Conservation (phyloP, 176 grass and related monocot species). For the Bromus sterilis region DNA sequence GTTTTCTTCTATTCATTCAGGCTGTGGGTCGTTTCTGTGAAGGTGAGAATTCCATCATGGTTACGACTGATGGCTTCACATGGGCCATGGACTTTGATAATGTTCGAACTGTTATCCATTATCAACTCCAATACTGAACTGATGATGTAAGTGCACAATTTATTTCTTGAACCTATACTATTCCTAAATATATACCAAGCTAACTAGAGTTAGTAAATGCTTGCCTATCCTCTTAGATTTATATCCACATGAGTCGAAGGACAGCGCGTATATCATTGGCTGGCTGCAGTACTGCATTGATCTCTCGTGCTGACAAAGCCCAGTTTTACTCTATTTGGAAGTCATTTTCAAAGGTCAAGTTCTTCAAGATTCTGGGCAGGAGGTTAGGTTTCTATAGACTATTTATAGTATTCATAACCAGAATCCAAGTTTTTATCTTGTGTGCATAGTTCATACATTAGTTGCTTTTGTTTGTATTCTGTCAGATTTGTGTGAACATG, state of each 20-base stretch:
- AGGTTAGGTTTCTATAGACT: slow-evolving; percentile 17
- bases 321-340: slow-evolving; percentile 85
- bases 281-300: slow-evolving; percentile 83
- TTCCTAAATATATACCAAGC: not conserved
- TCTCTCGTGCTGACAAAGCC: slow-evolving; percentile 69
- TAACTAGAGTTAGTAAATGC: slow-evolving; percentile 10
- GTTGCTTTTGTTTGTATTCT: not conserved
- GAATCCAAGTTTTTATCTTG: not conserved
- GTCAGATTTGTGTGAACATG: slow-evolving; percentile 73
- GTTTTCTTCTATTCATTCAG: slow-evolving; percentile 32
- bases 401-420: not conserved
- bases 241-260: slow-evolving; percentile 96
- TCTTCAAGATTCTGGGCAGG: slow-evolving; percentile 72
- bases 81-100: slow-evolving; percentile 86
- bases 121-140: slow-evolving; percentile 79
- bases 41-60: slow-evolving; percentile 60
- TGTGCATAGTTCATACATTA: not conserved
- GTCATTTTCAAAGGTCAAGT: slow-evolving; percentile 90
- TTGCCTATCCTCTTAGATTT: slow-evolving; percentile 46
- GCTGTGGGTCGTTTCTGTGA: slow-evolving; percentile 83
- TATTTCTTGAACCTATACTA: not conserved
- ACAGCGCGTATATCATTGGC: slow-evolving; percentile 69
- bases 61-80: slow-evolving; percentile 86
- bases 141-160: slow-evolving; percentile 55
- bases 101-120: slow-evolving; percentile 88